Evolutionary conservation across 176 grass and related monocot genomes (phyloP), one percentile per base, ranked within the genome.

Genomic region (Aegilops tauschii): DNA sequence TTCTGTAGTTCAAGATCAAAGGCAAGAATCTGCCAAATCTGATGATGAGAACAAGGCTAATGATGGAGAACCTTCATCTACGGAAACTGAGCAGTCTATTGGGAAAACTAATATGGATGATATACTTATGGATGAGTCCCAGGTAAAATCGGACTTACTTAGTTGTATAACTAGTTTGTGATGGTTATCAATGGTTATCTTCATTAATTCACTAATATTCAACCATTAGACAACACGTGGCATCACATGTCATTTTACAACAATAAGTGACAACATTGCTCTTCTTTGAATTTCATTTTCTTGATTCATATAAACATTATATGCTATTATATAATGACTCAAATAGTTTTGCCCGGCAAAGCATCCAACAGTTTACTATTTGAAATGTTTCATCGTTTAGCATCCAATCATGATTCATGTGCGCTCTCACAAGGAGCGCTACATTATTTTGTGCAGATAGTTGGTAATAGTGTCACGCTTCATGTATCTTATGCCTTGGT

Each of bases 1-100:
- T 91, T 91, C 86, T 71, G 78, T 91, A 73, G 77, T 85, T 52
- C 89, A 91, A 84, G 93, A 95, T 63, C 77, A 90, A 92, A 87
- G 77, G 29, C 86, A 91, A 85, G 93, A 95, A 78, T 86, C 80
- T 87, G 45, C 73, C 37, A 91, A 89, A 88, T 89, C 88, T 42
- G 89, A 85, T 20, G 89, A 89, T 27, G 91, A 87, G 34, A 87
- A 79, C 70, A 95, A 91, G 39, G 84, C 73, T 70, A 88, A 81
- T 65, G 86, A 91, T 85, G 78, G 73, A 58, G 84, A 93, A 35
- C 83, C 67, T 13, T 95, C 91, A 32, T 81, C 90, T 18, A 61
- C 63, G 5, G 58, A 88, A 86, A 83, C 65, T 21, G 86, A 91
- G 42, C 65, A 81, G 74, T 92, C 89, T 62, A 86, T 82, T 84